Evolutionary conservation across 2,329 filamentous ascomycete genomes (phyloP).

Genomic region (Ascochyta rabiei): DNA sequence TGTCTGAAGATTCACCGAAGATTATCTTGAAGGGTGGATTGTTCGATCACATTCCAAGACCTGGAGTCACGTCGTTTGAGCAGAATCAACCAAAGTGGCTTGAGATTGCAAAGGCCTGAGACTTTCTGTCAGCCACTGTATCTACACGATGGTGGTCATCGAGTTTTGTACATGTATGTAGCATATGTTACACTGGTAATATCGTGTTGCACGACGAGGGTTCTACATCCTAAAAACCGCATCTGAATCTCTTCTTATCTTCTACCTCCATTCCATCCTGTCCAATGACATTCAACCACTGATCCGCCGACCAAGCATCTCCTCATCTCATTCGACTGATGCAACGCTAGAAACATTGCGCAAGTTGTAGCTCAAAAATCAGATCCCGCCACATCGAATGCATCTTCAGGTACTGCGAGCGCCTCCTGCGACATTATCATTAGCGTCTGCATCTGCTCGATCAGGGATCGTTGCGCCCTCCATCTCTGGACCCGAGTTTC

Average conservation of each 20-base stretch:
- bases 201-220: too few relatives aligned
- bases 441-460: slow-evolving; percentile 27
- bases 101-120: slow-evolving; percentile 21
- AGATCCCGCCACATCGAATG: slow-evolving; percentile 30
- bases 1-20: slow-evolving; percentile 20
- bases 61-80: slow-evolving; percentile 23
- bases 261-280: too few relatives aligned
- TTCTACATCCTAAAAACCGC: too few relatives aligned
- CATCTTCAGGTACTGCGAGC: slow-evolving; percentile 32
- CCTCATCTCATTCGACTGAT: too few relatives aligned
- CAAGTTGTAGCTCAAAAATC: slow-evolving; percentile 15
- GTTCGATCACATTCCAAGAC: slow-evolving; percentile 30
- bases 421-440: slow-evolving; percentile 27
- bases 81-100: slow-evolving; percentile 34
- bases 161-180: too few relatives aligned
- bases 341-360: background rate
- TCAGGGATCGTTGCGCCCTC: slow-evolving; percentile 24
- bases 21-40: slow-evolving; percentile 36
- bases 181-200: too few relatives aligned
- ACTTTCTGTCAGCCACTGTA: background rate
- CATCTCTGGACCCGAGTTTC: slow-evolving; percentile 30
- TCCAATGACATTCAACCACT: too few relatives aligned
- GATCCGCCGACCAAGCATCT: too few relatives aligned
- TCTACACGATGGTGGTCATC: too few relatives aligned
- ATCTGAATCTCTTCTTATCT: too few relatives aligned